A percentile compares a stretch with the other conserved stretches of the same genome.
phyloP scores from a whole-genome alignment of 192 early-diverging fungal genomes.

The Phycomyces nitens region DNA sequence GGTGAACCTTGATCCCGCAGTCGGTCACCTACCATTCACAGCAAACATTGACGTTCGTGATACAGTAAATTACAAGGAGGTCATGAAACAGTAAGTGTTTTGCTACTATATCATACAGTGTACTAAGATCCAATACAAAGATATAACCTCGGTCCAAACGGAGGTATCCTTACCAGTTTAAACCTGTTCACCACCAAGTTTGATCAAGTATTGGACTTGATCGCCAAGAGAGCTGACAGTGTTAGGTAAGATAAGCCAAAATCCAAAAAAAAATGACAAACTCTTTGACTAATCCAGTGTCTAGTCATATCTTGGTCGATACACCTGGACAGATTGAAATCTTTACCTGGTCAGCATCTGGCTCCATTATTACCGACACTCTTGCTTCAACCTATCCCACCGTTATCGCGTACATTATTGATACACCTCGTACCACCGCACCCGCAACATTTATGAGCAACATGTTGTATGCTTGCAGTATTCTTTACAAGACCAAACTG shows the following conservation, averaged over 20 bases:
- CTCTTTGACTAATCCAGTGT: not conserved
- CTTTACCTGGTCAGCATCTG: conserved; percentile 98
- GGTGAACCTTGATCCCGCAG: conserved; percentile 94
- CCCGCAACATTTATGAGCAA: conserved; percentile 98
- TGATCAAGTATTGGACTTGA: conserved; percentile 89
- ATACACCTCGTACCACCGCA: conserved; percentile 87
- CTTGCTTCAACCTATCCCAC: conserved; percentile 90
- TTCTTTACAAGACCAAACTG: conserved; percentile 96
- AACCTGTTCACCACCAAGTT: conserved; percentile 98
- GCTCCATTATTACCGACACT: conserved; percentile 92
- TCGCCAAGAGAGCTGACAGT: conserved; percentile 71
- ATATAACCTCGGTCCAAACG: conserved; percentile 95
- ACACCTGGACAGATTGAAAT: conserved; percentile 99
- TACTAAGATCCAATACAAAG: conserved; percentile 29
- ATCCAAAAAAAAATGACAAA: not conserved
- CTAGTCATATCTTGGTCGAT: conserved; percentile 80
- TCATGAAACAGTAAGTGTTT: conserved; percentile 86
- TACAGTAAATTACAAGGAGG: conserved; percentile 97
- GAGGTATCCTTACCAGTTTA: conserved; percentile 91
- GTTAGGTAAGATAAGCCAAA: conserved; percentile 56
- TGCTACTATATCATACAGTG: not conserved
- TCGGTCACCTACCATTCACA: conserved; percentile 79
- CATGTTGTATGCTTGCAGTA: conserved; percentile 95
- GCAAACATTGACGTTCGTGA: conserved; percentile 97
- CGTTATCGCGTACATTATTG: conserved; percentile 89